phyloP scores from a whole-genome alignment of 2,329 filamentous ascomycete genomes.

The Xenosphaeropsis pyriputrescens region DNA sequence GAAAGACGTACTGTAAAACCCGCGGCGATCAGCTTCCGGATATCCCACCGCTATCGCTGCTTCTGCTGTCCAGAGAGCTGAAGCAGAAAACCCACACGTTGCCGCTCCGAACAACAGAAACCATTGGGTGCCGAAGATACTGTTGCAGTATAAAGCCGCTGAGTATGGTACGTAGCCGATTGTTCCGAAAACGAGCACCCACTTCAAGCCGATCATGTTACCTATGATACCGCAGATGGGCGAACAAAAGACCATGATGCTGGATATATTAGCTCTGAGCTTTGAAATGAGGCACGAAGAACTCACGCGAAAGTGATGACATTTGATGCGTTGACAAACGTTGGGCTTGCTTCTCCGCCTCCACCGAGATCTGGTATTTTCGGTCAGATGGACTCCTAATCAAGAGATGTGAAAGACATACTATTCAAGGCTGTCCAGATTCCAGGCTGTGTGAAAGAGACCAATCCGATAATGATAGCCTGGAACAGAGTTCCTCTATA shows the following conservation, averaged over 20 bases:
- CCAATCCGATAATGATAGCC: conserved; percentile 54
- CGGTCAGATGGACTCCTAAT: conserved; percentile 23
- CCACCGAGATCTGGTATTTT: conserved; percentile 16
- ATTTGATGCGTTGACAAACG: conserved; percentile 27
- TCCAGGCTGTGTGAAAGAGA: conserved; percentile 55
- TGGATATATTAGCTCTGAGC: conserved; percentile 21
- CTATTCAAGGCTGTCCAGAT: conserved; percentile 63
- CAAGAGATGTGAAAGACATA: not conserved
- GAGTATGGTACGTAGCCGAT: conserved; percentile 59
- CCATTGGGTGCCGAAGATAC: conserved; percentile 55
- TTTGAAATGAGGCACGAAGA: conserved; percentile 24
- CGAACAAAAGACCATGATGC: conserved; percentile 56
- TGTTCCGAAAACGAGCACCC: conserved; percentile 56
- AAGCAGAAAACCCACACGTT: conserved; percentile 38
- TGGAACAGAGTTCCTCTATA: conserved; percentile 60
- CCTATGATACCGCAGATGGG: conserved; percentile 38
- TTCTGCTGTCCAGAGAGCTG: conserved; percentile 43
- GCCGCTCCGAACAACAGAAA: conserved; percentile 53
- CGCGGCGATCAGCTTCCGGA: conserved; percentile 54
- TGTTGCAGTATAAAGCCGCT: conserved; percentile 58
- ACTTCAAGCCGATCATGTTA: conserved; percentile 55
- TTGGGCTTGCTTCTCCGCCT: conserved; percentile 23
- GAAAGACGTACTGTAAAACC: conserved; percentile 36
- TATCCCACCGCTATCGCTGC: conserved; percentile 60
- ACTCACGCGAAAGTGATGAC: conserved; percentile 19